Evolutionary conservation across 2,329 filamentous ascomycete genomes (phyloP).

Genomic region (Scytalidium lignicola): DNA sequence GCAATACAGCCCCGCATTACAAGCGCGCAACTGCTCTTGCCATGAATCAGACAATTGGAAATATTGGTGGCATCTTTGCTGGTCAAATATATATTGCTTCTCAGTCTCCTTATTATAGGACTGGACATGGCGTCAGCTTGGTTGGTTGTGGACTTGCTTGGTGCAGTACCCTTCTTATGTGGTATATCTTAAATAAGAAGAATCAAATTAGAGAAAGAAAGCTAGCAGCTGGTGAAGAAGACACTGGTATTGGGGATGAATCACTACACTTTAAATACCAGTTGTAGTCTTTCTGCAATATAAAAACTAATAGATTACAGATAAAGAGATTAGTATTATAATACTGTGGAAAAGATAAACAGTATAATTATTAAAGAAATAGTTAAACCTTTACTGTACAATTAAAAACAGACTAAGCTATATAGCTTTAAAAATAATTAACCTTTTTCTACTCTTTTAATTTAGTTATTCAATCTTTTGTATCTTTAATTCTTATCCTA

Average conservation of each 20-base stretch:
- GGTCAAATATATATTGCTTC: conserved; percentile 15
- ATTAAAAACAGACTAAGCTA: too few relatives aligned
- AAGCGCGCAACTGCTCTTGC: conserved; percentile 41
- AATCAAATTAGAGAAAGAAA: not conserved
- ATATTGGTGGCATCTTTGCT: conserved; percentile 38
- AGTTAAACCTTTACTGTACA: too few relatives aligned
- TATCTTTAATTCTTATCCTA: too few relatives aligned
- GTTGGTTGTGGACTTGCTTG: not conserved
- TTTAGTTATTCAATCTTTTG: too few relatives aligned
- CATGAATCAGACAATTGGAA: conserved; percentile 40
- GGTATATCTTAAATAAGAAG: not conserved
- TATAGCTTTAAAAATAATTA: too few relatives aligned
- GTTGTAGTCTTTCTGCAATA: too few relatives aligned
- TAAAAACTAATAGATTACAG: too few relatives aligned
- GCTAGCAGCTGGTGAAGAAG: not conserved
- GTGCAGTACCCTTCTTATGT: not conserved
- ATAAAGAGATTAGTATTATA: too few relatives aligned
- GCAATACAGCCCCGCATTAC: conserved; percentile 41
- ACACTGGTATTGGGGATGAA: not conserved
- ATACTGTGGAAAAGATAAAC: too few relatives aligned
- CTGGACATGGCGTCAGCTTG: not conserved
- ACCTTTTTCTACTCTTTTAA: too few relatives aligned
- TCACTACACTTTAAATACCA: not conserved
- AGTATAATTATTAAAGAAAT: too few relatives aligned
- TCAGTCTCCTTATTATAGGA: not conserved